phyloP scores from a whole-genome alignment of 805 yeast species.

The Yarrowia hollandica region DNA sequence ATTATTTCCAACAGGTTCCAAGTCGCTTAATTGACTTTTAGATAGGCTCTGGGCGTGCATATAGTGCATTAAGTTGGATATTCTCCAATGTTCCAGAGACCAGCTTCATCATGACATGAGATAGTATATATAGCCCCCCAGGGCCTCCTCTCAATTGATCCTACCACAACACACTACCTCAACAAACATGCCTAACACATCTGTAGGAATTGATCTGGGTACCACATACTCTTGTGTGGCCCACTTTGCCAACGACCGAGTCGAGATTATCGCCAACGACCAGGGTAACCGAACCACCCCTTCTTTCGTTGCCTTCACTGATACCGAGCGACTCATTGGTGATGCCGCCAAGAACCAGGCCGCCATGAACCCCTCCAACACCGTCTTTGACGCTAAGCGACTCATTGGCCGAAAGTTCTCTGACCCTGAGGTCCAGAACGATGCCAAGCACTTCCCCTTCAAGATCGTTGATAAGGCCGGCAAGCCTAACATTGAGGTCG shows the following conservation, averaged over 20 bases:
- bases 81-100: conserved; percentile 28
- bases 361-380: conserved; percentile 91
- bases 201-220: conserved; percentile 88
- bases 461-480: conserved; percentile 73
- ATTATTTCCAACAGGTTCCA: conserved; percentile 25
- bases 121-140: conserved; percentile 1
- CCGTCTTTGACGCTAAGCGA: conserved; percentile 95
- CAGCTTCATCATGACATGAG: conserved; percentile 15
- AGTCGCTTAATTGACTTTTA: conserved; percentile 25
- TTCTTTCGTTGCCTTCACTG: conserved; percentile 94
- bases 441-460: conserved; percentile 88
- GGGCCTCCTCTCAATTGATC: neutral
- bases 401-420: conserved; percentile 81
- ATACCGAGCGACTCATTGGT: conserved; percentile 91
- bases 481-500: conserved; percentile 85
- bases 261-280: conserved; percentile 93
- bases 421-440: conserved; percentile 76
- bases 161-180: neutral
- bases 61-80: conserved; percentile 6
- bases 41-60: conserved; percentile 20
- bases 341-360: conserved; percentile 99
- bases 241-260: conserved; percentile 78
- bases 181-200: conserved; percentile 49
- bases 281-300: conserved; percentile 99
- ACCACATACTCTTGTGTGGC: conserved; percentile 99